Percentiles rank a stretch among this genome's conserved stretches.
Conservation (phyloP, 2,329 filamentous ascomycete genomes). For the Cladosporium sp. region DNA sequence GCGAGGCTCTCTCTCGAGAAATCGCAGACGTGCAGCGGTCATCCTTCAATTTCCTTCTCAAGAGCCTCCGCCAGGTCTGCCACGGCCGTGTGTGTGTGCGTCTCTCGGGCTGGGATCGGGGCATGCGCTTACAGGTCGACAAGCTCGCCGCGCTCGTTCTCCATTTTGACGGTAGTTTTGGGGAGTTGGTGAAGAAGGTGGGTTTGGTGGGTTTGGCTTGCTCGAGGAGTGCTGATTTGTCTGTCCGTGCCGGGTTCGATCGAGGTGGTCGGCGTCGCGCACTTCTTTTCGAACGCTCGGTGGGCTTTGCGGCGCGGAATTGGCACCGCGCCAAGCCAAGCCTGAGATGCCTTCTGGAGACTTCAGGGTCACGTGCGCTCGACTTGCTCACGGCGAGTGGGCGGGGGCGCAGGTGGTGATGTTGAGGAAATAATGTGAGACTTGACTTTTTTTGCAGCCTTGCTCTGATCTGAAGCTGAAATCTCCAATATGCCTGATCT, state of each 20-base stretch:
- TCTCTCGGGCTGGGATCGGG: not conserved
- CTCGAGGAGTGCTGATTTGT: slow-evolving; percentile 9
- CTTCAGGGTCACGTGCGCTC: no score
- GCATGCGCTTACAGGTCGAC: slow-evolving; percentile 79
- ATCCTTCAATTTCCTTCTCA: no score
- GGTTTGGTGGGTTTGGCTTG: slow-evolving; percentile 1
- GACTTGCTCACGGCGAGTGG: no score
- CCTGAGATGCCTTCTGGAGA: no score
- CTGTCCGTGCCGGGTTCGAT: slow-evolving; percentile 9
- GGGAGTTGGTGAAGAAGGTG: not conserved
- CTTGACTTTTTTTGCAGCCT: no score
- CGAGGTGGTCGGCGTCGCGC: slow-evolving; percentile 2
- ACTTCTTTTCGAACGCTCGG: slow-evolving; percentile 7
- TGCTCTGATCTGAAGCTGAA: no score
- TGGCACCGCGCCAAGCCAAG: not conserved
- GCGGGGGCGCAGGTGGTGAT: no score
- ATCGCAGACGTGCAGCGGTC: no score
- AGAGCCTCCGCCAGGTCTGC: no score
- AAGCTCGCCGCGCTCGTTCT: slow-evolving; percentile 99
- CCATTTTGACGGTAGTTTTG: slow-evolving; percentile 54
- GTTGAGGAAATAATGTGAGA: no score
- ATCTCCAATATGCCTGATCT: no score
- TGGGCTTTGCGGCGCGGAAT: slow-evolving; percentile 5
- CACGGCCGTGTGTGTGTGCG: slow-evolving; percentile 1
- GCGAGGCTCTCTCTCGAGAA: not conserved